Evolutionary conservation across 2,329 filamentous ascomycete species (phyloP).

Genomic region (Ceratocystis huliohia): DNA sequence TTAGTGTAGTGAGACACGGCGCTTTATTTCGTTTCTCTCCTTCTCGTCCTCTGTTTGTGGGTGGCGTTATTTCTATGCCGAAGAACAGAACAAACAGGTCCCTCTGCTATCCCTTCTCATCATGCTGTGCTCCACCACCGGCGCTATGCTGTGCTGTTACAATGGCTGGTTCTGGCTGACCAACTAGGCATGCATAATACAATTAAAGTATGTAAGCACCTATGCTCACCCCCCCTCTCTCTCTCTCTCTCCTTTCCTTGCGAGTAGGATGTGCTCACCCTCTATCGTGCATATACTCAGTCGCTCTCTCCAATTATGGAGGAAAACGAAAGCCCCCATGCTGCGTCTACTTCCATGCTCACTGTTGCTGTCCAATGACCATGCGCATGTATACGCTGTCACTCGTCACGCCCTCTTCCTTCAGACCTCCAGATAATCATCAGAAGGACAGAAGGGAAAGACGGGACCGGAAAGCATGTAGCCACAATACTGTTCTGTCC

Average conservation of each 20-base stretch:
- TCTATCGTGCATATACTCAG: slow-evolving; percentile 2
- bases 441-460: no score
- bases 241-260: background rate
- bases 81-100: background rate
- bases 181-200: background rate
- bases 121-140: background rate
- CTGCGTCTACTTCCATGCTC: background rate
- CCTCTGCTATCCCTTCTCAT: background rate
- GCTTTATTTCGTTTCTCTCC: background rate
- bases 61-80: background rate
- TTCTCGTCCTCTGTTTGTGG: no score
- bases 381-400: background rate
- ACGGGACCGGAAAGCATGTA: background rate
- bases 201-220: background rate
- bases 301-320: background rate
- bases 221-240: background rate
- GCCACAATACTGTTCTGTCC: background rate
- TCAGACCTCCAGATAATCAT: background rate
- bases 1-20: background rate
- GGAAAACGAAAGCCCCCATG: background rate
- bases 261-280: slow-evolving; percentile 7
- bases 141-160: background rate
- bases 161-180: no score
- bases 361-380: background rate
- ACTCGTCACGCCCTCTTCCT: background rate